Conservation (phyloP, 805 yeast genomes). For the Yamadazyma olivae region DNA sequence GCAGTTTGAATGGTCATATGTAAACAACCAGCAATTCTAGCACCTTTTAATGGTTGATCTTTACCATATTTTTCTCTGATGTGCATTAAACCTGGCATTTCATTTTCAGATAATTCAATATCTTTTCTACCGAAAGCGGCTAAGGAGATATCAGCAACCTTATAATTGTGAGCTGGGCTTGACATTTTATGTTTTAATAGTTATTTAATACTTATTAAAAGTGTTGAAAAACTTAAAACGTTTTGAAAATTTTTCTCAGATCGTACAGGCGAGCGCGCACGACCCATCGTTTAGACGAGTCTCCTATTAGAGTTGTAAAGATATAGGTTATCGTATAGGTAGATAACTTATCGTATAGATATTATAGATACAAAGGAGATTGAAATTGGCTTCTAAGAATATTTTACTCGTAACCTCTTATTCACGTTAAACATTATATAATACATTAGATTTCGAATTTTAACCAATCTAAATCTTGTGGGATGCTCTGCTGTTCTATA, state of each 20-base stretch:
- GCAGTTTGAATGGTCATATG: conserved; percentile 99
- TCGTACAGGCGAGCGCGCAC: neutral
- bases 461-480: conserved; percentile 25
- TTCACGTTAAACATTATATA: conserved; percentile 10
- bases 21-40: conserved; percentile 97
- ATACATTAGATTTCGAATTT: conserved; percentile 21
- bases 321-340: neutral
- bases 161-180: conserved; percentile 62
- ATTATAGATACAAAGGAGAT: no score
- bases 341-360: no score
- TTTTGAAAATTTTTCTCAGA: conserved; percentile 7
- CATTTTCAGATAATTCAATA: conserved; percentile 97
- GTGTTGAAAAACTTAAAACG: neutral
- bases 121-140: conserved; percentile 99
- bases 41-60: conserved; percentile 95
- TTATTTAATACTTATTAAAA: neutral
- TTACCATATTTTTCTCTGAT: conserved; percentile 90
- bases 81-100: conserved; percentile 99
- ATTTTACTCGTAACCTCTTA: no score
- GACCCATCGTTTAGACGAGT: no score
- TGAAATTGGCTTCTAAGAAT: no score
- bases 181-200: conserved; percentile 23
- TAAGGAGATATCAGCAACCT: conserved; percentile 95
- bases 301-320: no score
- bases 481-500: no score